Percentiles rank a stretch among this genome's conserved stretches.
Evolutionary conservation across 139 green algal genomes (phyloP).

Genomic region (Chlorella sp.): DNA sequence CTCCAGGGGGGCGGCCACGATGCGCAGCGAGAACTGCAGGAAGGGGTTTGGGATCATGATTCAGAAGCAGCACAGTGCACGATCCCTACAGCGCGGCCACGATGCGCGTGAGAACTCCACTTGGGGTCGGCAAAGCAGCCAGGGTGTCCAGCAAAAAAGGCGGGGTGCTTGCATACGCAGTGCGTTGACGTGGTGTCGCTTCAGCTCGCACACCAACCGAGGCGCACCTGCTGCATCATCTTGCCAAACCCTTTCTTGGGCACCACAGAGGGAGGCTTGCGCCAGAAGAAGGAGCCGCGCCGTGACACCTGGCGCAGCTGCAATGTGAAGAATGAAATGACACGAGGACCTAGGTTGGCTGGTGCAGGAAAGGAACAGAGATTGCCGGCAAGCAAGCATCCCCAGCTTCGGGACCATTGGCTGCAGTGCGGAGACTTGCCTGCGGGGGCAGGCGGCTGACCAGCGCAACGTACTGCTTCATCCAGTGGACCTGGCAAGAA

Average conservation of each 20-base stretch:
- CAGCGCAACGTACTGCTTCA: conserved; percentile 41
- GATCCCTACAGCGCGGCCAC: no score
- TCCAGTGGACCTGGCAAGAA: conserved; percentile 44
- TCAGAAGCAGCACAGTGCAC: no score
- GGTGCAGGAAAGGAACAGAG: no score
- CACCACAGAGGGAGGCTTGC: conserved; percentile 30
- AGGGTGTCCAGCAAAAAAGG: no score
- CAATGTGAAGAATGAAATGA: background rate
- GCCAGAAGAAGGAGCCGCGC: conserved; percentile 63
- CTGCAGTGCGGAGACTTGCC: background rate
- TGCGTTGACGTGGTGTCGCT: no score
- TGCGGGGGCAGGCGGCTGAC: conserved; percentile 37
- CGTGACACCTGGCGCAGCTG: conserved; percentile 48
- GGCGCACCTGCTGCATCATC: conserved; percentile 38
- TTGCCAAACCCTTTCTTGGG: conserved; percentile 44
- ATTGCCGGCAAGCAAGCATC: no score
- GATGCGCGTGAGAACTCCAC: no score
- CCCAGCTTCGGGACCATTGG: no score
- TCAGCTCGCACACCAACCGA: background rate
- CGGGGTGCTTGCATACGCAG: no score
- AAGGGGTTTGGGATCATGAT: no score
- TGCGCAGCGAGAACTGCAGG: conserved; percentile 38
- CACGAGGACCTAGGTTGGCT: no score
- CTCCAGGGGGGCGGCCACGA: conserved; percentile 39
- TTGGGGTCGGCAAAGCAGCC: no score